phyloP scores from a whole-genome alignment of 2,329 filamentous ascomycete species.

The Xylaria sp. region DNA sequence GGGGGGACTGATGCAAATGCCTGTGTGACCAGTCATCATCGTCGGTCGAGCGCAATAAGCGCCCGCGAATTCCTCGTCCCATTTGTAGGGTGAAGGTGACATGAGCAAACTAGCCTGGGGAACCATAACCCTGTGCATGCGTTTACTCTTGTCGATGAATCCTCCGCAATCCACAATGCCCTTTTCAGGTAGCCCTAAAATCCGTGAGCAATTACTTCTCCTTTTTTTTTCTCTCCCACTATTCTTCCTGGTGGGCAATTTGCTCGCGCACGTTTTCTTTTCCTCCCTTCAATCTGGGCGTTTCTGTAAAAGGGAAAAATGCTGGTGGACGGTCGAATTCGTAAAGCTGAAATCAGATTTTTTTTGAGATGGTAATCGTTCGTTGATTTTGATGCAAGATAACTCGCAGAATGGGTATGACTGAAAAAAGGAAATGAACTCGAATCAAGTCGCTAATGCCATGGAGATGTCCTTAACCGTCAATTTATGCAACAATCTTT shows the following conservation, averaged over 20 bases:
- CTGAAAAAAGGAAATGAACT: constrained; percentile 49
- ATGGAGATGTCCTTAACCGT: constrained; percentile 58
- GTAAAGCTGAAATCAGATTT: constrained; percentile 48
- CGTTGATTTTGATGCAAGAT: constrained; percentile 44
- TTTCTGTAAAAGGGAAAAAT: constrained; percentile 42
- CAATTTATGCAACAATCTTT: constrained; percentile 59
- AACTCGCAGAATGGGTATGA: constrained; percentile 52
- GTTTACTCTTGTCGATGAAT: constrained; percentile 33
- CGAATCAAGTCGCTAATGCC: constrained; percentile 61
- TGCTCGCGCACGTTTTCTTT: constrained; percentile 42
- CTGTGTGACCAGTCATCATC: constrained; percentile 26
- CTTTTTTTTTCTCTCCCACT: constrained; percentile 38
- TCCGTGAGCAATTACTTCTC: constrained; percentile 42
- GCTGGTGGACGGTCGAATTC: constrained; percentile 45
- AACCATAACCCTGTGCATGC: constrained; percentile 19
- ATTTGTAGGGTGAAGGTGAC: constrained; percentile 11
- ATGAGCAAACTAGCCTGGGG: constrained; percentile 25
- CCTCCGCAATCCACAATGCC: constrained; percentile 27
- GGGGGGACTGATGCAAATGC: constrained; percentile 36
- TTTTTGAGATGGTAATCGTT: constrained; percentile 49
- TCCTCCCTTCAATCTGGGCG: constrained; percentile 47
- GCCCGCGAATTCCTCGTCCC: constrained; percentile 25
- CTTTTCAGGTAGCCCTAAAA: constrained; percentile 29
- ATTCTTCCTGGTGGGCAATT: constrained; percentile 38
- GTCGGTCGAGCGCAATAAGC: constrained; percentile 22